Evolutionary conservation across 148 eudicot genomes (phyloP).

Genomic region (Cornus florida): DNA sequence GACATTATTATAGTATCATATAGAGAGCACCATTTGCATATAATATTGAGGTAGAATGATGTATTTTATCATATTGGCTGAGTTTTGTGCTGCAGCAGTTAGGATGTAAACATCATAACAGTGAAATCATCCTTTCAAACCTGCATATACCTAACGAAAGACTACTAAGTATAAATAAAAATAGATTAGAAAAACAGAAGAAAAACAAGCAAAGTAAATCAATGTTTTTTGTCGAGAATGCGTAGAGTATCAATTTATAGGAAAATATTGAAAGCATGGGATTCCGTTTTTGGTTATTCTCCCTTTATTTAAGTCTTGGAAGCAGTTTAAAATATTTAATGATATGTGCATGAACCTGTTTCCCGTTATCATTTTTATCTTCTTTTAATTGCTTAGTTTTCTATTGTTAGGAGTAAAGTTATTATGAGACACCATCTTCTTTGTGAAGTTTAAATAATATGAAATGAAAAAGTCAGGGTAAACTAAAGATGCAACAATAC

Average conservation of each 20-base stretch:
- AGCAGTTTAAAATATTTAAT: constrained; percentile 2
- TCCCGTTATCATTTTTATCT: not conserved
- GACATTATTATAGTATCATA: not conserved
- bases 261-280: not conserved
- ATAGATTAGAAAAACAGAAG: not conserved
- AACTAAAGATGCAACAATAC: constrained; percentile 19
- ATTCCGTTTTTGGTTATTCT: not conserved
- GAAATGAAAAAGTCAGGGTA: constrained; percentile 13
- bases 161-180: not conserved
- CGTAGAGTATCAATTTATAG: not conserved
- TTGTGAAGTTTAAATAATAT: not conserved
- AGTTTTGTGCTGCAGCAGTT: constrained; percentile 9
- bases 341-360: not conserved
- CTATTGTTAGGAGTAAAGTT: constrained; percentile 1
- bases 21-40: not conserved
- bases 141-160: constrained; percentile 1
- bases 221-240: not conserved
- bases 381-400: constrained; percentile 3
- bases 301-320: not conserved
- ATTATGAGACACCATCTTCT: constrained; percentile 11
- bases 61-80: constrained; percentile 3
- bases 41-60: not conserved
- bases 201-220: not conserved
- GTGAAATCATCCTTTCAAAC: not conserved
- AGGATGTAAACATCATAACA: not conserved